A percentile compares a stretch with the other conserved stretches of the same genome.
These are phyloP conservation scores for Cyclotella baltica DNA, from an alignment of 108 stramenopile species.

Conservation along the genomic window DNA sequence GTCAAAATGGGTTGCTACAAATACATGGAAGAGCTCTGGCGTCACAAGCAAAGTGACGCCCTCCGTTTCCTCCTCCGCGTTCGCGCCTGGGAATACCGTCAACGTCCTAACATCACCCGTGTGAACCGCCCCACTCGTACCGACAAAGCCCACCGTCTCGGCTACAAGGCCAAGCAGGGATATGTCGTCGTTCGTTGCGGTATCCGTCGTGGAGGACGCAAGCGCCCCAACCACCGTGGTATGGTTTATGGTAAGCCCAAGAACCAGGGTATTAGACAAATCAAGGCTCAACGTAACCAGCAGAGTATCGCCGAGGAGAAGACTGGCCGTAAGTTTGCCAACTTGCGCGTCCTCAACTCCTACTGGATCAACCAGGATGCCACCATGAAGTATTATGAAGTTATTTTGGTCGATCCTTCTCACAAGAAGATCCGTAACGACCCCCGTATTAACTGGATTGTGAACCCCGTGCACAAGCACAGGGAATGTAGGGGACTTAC, in stretches of 20 bases:
- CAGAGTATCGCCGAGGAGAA: constrained; percentile 99
- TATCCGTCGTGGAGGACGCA: constrained; percentile 99
- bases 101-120: constrained; percentile 93
- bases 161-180: constrained; percentile 99
- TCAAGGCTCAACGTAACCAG: constrained; percentile 99
- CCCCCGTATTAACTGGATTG: constrained; percentile 99
- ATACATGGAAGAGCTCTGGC: constrained; percentile 99
- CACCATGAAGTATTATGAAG: constrained; percentile 99
- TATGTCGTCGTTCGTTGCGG: constrained; percentile 98
- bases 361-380: constrained; percentile 99
- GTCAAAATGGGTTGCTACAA: constrained; percentile 98
- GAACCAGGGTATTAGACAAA: constrained; percentile 99
- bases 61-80: constrained; percentile 99
- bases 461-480: constrained; percentile 99
- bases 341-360: constrained; percentile 99
- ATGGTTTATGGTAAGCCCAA: constrained; percentile 99
- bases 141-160: constrained; percentile 99
- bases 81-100: constrained; percentile 99
- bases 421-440: constrained; percentile 98
- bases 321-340: constrained; percentile 94
- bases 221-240: constrained; percentile 99
- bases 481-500: constrained; percentile 99
- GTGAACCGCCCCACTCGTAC: constrained; percentile 96
- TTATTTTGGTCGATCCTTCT: constrained; percentile 97
- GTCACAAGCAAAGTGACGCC: constrained; percentile 99